Evolutionary conservation across 2,329 filamentous ascomycete genomes (phyloP), one percentile per base, ranked within the genome.

Genomic region (Fusarium decemcellulare): DNA sequence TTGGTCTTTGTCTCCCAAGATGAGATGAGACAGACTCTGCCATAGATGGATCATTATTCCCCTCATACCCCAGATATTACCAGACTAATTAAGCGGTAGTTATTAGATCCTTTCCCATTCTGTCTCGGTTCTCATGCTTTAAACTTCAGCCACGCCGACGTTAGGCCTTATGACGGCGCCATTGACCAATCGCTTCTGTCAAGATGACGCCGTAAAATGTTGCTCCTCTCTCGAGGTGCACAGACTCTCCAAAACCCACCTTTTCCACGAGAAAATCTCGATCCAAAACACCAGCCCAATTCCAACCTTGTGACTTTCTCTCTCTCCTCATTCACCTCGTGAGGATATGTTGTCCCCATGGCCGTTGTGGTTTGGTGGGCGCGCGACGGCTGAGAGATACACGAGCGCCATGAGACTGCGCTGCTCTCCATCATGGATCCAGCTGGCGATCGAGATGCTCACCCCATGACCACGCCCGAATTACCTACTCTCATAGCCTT

Each of bases 101-200:
- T 23, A 5, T 23, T 23, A 23, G 23, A 23, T 23, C 23, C 23
- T 23, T 23, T 23, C 23, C 23, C 23, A 23, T 23, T 37, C 10
- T 52, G 5, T 52, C n/a, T 52, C 34, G 23, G 48, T 39, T 39
- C 14, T 5, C 14, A n/a, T 39, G 34, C 36, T 12, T 52, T 37
- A 36, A 39, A 29, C 48, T 52, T 52, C 34, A 39, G 48, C 48
- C 48, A 52, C 34, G 48, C 18, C 14, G 12, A 34, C 16, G 12
- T 12, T 27, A 23, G 34, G 27, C 16, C 59, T 57, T 64, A 59
- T 48, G 53, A 36, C 46, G 43, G 60, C 51, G 46, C 53, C 51
- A 66, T 66, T 68, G 65, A 66, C 65, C 65, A 68, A 66, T 68
- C 65, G 61, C 30, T 50, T 23, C 65, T 40, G 18, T 37, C 44